These are phyloP conservation scores for Lolium rigidum DNA, from an alignment of 176 grass and related monocot genomes.

Conservation along the genomic window DNA sequence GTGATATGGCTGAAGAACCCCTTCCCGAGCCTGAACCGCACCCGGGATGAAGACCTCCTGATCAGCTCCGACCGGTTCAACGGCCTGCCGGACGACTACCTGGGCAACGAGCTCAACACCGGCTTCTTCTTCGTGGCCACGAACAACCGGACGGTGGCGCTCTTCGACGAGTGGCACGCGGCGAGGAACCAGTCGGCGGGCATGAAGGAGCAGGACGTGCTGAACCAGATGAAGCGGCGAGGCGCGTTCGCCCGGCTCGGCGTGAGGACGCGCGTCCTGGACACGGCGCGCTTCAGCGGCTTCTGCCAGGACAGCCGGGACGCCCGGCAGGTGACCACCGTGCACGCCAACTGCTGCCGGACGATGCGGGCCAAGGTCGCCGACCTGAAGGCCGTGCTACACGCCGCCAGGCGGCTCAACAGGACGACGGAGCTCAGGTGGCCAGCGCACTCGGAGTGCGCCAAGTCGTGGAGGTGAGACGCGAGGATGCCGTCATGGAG, in stretches of 20 bases:
- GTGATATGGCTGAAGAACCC: conserved; percentile 68
- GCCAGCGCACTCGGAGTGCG: conserved; percentile 45
- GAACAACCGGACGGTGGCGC: conserved; percentile 56
- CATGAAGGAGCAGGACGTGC: conserved; percentile 87
- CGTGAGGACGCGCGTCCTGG: conserved; percentile 61
- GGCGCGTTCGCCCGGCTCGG: conserved; percentile 52
- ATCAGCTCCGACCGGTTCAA: conserved; percentile 58
- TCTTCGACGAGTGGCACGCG: conserved; percentile 66
- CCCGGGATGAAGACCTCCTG: conserved; percentile 45
- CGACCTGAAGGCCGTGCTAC: conserved; percentile 59
- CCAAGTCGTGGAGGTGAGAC: conserved; percentile 35
- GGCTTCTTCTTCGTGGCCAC: conserved; percentile 68
- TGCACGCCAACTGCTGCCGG: conserved; percentile 85
- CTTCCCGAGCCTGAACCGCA: conserved; percentile 45
- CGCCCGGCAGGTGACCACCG: conserved; percentile 60
- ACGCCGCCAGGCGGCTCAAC: conserved; percentile 13
- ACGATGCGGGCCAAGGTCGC: conserved; percentile 68
- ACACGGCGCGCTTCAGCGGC: conserved; percentile 74
- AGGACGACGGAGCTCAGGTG: conserved; percentile 22
- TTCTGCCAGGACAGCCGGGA: conserved; percentile 72
- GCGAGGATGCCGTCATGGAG: not conserved
- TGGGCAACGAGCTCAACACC: conserved; percentile 61
- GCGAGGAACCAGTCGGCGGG: conserved; percentile 38
- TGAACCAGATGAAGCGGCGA: conserved; percentile 58
- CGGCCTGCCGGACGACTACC: conserved; percentile 44